Percentiles rank a stretch among this genome's conserved stretches.
phyloP scores from a whole-genome alignment of 805 yeast species.

The Wickerhamia fluorescens region DNA sequence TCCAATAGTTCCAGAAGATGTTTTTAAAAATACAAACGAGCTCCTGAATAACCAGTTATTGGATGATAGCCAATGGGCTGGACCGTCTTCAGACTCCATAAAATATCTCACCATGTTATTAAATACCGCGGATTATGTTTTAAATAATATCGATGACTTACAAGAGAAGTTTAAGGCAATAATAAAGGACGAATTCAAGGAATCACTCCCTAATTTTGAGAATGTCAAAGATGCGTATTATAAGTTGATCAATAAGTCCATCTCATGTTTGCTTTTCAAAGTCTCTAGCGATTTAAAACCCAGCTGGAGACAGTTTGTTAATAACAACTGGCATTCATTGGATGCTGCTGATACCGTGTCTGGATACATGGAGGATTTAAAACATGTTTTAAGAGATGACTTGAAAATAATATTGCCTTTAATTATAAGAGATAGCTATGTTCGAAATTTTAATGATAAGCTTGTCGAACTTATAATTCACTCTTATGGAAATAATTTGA shows the following conservation, averaged over 20 bases:
- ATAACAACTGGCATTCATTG: conserved; percentile 59
- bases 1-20: conserved; percentile 37
- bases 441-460: conserved; percentile 69
- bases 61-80: too few relatives aligned
- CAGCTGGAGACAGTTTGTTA: conserved; percentile 81
- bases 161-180: conserved; percentile 49
- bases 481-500: conserved; percentile 51
- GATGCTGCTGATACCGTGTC: conserved; percentile 68
- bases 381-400: conserved; percentile 38
- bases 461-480: conserved; percentile 57
- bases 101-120: conserved; percentile 63
- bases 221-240: conserved; percentile 49
- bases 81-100: conserved; percentile 50
- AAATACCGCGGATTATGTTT: conserved; percentile 87
- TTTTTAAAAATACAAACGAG: neutral
- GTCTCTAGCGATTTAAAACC: conserved; percentile 55
- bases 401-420: conserved; percentile 44
- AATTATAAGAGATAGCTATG: conserved; percentile 63
- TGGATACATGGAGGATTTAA: conserved; percentile 56
- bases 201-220: conserved; percentile 45
- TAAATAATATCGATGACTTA: conserved; percentile 69
- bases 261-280: conserved; percentile 49
- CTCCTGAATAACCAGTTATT: too few relatives aligned
- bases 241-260: conserved; percentile 50
- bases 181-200: conserved; percentile 27